Evolutionary conservation across 805 yeast genomes (phyloP), one percentile per base, ranked within the genome.

Genomic region (Saccharomycopsis sp.): DNA sequence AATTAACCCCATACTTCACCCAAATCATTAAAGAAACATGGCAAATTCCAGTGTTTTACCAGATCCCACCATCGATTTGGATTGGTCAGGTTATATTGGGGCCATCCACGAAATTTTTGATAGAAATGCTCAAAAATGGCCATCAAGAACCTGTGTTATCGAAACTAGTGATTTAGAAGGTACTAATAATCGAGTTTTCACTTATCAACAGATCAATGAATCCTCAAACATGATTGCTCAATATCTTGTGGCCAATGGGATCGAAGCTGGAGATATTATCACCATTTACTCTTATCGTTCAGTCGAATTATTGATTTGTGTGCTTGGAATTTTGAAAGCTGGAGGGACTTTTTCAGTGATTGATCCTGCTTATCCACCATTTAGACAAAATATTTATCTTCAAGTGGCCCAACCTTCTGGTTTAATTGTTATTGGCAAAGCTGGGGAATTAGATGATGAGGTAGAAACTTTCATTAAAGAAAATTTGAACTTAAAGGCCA

Each of bases 321-420:
- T 92, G 14, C 79, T 92, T 83, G 99, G 97, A 61, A 95, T 87
- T 17, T 72, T 92, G 58, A 92, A 92, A 64, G 97, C 98, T 1
- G 99, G 99, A 52, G 97, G 95, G 14, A 89, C 98, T 0, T 92
- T 92, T 59, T 88, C 96, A 8, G 99, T 92, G 18, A 94, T 92
- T 49, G 99, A 92, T 58, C 98, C 98, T 5, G 97, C 97, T 4
- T 92, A 92, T 60, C 99, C 99, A 32, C 96, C 98, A 14, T 94
- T 95, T 8, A 76, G 99, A 62, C 99, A 92, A 62, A 92, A 85
- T 49, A 75, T 92, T 46, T 92, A 92, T 59, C 69, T 92, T 42
- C 76, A 83, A 36, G 99, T 92, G 13, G 97, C 98, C 28, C 76
- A 81, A 59, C 99, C 99, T 26, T 74, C 66, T 51, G 98, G 95